phyloP scores from a whole-genome alignment of 2,329 filamentous ascomycete species.

The Aureobasidium sp. region DNA sequence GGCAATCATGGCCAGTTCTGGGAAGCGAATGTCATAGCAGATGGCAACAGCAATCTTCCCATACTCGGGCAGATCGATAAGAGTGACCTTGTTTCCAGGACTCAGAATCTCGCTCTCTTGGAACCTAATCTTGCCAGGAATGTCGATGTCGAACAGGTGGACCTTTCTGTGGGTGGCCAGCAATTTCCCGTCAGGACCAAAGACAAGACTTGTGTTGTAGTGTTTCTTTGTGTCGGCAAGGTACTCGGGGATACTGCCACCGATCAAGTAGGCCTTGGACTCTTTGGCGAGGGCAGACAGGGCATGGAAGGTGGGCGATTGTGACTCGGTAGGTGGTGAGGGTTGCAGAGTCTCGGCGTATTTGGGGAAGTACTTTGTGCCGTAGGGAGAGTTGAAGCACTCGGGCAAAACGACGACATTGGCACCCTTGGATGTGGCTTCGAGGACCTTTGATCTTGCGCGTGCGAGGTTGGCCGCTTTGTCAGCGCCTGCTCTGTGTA shows the following conservation, averaged over 20 bases:
- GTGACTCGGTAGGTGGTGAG: conserved; percentile 60
- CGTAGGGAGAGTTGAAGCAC: conserved; percentile 98
- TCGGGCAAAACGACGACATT: conserved; percentile 88
- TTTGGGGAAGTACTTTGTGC: conserved; percentile 78
- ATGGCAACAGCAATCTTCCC: conserved; percentile 84
- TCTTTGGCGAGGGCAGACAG: conserved; percentile 73
- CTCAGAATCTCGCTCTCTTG: conserved; percentile 82
- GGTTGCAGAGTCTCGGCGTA: conserved; percentile 87
- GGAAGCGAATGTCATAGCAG: conserved; percentile 97
- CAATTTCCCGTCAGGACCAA: conserved; percentile 68
- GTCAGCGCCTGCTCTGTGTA: conserved; percentile 46
- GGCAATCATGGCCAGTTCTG: conserved; percentile 83
- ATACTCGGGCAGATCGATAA: conserved; percentile 82
- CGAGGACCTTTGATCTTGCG: conserved; percentile 74
- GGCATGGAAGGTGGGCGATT: conserved; percentile 79
- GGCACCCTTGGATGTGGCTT: conserved; percentile 69
- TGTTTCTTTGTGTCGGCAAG: conserved; percentile 60
- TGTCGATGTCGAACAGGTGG: conserved; percentile 96
- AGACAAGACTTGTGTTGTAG: conserved; percentile 87
- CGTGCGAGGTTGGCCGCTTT: conserved; percentile 77
- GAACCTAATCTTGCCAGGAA: conserved; percentile 90
- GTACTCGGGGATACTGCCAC: conserved; percentile 86
- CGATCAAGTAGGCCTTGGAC: conserved; percentile 72
- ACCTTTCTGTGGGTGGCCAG: conserved; percentile 89
- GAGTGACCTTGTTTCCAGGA: conserved; percentile 75